A percentile compares a stretch with the other conserved stretches of the same genome.
phyloP scores from a whole-genome alignment of 495 filamentous ascomycete genomes.

The Beverwykella pulmonaria region DNA sequence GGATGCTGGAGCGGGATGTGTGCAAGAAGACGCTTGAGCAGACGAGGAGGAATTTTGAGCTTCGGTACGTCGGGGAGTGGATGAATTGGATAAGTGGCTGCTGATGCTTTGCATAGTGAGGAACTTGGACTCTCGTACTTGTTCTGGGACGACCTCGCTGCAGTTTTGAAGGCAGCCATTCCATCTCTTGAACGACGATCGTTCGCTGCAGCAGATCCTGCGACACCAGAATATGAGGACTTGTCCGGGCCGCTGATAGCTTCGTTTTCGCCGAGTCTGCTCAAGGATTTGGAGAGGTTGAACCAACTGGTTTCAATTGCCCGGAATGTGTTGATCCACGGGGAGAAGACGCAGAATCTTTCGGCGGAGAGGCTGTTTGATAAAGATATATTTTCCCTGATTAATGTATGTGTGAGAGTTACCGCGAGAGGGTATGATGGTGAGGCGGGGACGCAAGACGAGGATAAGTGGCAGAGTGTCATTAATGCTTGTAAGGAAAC shows the following conservation, averaged over 20 bases:
- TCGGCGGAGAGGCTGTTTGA: constrained; percentile 78
- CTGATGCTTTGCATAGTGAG: constrained; percentile 17
- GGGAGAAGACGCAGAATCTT: constrained; percentile 82
- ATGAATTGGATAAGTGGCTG: neutral
- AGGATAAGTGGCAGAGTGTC: constrained; percentile 72
- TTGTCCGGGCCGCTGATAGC: constrained; percentile 63
- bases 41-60: constrained; percentile 30
- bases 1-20: constrained; percentile 41
- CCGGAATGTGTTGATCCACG: constrained; percentile 79
- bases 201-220: constrained; percentile 44
- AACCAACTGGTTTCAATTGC: constrained; percentile 85
- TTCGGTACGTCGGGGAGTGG: constrained; percentile 19
- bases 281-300: constrained; percentile 79
- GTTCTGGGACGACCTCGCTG: constrained; percentile 45
- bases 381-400: constrained; percentile 77
- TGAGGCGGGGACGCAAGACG: constrained; percentile 65
- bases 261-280: constrained; percentile 70
- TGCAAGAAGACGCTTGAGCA: constrained; percentile 42
- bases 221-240: constrained; percentile 44
- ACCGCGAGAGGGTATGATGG: constrained; percentile 89
- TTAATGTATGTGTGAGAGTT: constrained; percentile 82
- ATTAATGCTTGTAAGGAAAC: constrained; percentile 47
- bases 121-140: constrained; percentile 38
- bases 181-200: constrained; percentile 45
- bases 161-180: constrained; percentile 43